phyloP scores from a whole-genome alignment of 305 asterid genomes.

The Solanum hybrid region DNA sequence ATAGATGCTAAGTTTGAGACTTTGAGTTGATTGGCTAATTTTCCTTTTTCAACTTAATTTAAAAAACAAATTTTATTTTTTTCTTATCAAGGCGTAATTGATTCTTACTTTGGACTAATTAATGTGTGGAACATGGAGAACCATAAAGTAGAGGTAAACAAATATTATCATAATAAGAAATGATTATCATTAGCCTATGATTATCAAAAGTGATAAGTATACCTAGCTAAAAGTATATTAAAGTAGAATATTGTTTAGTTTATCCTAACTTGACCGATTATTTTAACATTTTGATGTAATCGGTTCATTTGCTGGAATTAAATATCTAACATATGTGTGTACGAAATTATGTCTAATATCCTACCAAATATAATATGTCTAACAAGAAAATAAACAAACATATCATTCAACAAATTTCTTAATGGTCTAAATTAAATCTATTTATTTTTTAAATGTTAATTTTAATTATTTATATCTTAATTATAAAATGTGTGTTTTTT shows the following conservation, averaged over 20 bases:
- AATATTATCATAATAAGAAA: background rate
- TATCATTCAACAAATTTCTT: background rate
- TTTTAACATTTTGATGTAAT: background rate
- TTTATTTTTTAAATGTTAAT: too few relatives aligned
- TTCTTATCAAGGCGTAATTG: background rate
- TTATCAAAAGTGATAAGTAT: background rate
- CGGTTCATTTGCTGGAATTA: background rate
- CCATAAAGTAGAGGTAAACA: background rate
- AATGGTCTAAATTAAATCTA: background rate
- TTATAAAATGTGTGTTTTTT: too few relatives aligned
- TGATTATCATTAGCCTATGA: background rate
- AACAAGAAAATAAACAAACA: background rate
- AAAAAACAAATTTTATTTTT: background rate
- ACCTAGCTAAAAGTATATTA: background rate
- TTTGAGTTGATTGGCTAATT: slow-evolving; percentile 21
- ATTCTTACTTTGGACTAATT: background rate
- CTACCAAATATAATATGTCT: background rate
- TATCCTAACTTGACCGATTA: background rate
- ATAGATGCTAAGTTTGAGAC: slow-evolving; percentile 30
- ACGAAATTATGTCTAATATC: background rate
- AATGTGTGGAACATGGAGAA: background rate
- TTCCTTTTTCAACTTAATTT: background rate
- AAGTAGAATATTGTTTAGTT: background rate
- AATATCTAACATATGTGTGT: background rate
- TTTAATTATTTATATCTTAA: background rate